A percentile compares a stretch with the other conserved stretches of the same genome.
These are phyloP conservation scores for Pythium dissotocum DNA, from an alignment of 352 stramenopile genomes.

Conservation along the genomic window DNA sequence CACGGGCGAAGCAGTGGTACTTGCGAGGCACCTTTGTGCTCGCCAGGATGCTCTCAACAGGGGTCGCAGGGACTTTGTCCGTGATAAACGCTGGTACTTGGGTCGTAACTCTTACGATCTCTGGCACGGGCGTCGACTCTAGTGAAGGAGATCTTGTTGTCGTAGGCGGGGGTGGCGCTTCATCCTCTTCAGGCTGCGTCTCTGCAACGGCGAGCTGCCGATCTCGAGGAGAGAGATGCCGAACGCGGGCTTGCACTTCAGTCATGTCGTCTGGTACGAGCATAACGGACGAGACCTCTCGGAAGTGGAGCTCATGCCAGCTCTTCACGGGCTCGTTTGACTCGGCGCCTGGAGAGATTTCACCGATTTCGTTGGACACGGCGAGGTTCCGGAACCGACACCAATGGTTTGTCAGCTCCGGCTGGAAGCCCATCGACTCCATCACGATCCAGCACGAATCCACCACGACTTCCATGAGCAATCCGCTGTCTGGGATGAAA, in stretches of 20 bases:
- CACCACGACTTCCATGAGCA: conserved; percentile 66
- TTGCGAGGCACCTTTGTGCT: conserved; percentile 50
- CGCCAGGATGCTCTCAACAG: conserved; percentile 36
- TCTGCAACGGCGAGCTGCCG: not conserved
- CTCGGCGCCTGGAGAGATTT: conserved; percentile 14
- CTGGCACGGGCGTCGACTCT: not conserved
- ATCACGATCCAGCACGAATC: conserved; percentile 69
- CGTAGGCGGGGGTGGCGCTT: not conserved
- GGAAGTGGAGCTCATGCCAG: conserved; percentile 53
- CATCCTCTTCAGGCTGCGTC: conserved; percentile 2
- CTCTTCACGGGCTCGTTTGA: conserved; percentile 12
- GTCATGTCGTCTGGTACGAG: conserved; percentile 46
- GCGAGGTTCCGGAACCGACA: conserved; percentile 76
- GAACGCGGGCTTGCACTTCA: conserved; percentile 49
- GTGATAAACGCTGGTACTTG: conserved; percentile 50
- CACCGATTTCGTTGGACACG: conserved; percentile 35
- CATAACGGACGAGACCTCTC: conserved; percentile 67
- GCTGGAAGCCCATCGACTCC: conserved; percentile 50
- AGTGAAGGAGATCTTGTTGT: not conserved
- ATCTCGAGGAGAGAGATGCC: not conserved
- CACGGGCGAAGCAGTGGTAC: conserved; percentile 58
- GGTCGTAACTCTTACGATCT: conserved; percentile 23
- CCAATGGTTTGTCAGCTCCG: conserved; percentile 46
- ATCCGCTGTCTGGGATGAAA: conserved; percentile 36
- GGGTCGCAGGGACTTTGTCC: conserved; percentile 46